Evolutionary conservation across 2,329 filamentous ascomycete genomes (phyloP), one percentile per base, ranked within the genome.

Genomic region (Exophiala xenobiotica): DNA sequence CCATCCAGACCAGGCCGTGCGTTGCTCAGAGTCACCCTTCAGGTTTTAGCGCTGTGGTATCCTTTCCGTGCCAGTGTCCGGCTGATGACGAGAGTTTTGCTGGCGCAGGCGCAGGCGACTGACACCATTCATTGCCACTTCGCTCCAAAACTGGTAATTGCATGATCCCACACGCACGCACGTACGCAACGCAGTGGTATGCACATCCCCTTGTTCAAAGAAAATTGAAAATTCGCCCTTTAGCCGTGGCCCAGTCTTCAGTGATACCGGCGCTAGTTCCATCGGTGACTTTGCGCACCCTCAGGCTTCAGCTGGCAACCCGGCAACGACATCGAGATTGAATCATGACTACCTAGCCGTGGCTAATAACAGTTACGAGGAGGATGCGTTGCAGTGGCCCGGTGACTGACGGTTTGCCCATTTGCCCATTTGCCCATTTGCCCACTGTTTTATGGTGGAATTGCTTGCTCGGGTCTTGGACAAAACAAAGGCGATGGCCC

Each of bases 1-100:
- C 38, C 19, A 7, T 27, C 31, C 40, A 38, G 29, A 29, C 23
- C 46, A 33, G 46, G 37, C 51, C 51, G 43, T 54, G 51, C 46
- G 42, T 39, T 53, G 24, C 46, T 42, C 51, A 45, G n/a, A 38
- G 51, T 54, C 51, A 46, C 46, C 41, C 46, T 42, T 43, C 46
- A 46, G 11, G 23, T 41, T 41, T 44, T 48, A 48, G 51, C 46
- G 41, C 48, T 40, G 31, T 33, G 18, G 14, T 51, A 40, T 44
- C 39, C 29, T 18, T n/a, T 39, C 40, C 47, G 27, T 20, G n/a
- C 39, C 23, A n/a, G 26, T 37, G 26, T 24, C 22, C 38, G 19
- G 22, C 18, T 40, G 38, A 40, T n/a, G 38, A 40, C 6, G 38
- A 40, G 20, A 40, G 19, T 40, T 35, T 40, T 40, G 12, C 7